A percentile compares a stretch with the other conserved stretches of the same genome.
Evolutionary conservation across 108 stramenopile species (phyloP).

Genomic region (Asterionellopsis glacialis): DNA sequence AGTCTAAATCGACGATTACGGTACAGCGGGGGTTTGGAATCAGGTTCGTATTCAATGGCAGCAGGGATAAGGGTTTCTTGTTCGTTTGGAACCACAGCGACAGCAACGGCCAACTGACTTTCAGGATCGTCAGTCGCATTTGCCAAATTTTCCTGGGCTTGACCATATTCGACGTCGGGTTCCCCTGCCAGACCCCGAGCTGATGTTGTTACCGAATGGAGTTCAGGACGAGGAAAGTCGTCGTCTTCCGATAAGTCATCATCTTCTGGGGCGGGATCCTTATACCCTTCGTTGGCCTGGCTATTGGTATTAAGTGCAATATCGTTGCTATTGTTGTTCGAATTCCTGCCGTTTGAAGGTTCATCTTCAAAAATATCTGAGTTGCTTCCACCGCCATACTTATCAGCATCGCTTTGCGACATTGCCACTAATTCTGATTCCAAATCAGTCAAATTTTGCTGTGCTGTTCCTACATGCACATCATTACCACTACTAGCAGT

Average conservation of each 20-base stretch:
- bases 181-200: constrained; percentile 14
- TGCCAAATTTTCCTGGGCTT: not conserved
- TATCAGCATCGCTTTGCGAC: not conserved
- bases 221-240: not conserved
- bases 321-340: not conserved
- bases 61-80: constrained; percentile 61
- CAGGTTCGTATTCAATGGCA: constrained; percentile 77
- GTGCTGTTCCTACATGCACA: constrained; percentile 5
- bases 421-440: constrained; percentile 11
- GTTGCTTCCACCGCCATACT: not conserved
- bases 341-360: not conserved
- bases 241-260: constrained; percentile 3
- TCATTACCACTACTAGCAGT: not conserved
- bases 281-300: not conserved
- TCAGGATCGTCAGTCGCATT: constrained; percentile 5
- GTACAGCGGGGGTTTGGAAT: constrained; percentile 65
- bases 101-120: constrained; percentile 58
- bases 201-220: not conserved
- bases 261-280: constrained; percentile 1
- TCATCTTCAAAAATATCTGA: not conserved
- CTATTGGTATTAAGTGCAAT: not conserved
- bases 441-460: constrained; percentile 6
- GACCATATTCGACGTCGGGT: constrained; percentile 20
- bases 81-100: constrained; percentile 54
- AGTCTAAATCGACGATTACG: constrained; percentile 61